A percentile compares a stretch with the other conserved stretches of the same genome.
Evolutionary conservation across 176 grass and related monocot species (phyloP).

Genomic region (Tillandsia leiboldiana): DNA sequence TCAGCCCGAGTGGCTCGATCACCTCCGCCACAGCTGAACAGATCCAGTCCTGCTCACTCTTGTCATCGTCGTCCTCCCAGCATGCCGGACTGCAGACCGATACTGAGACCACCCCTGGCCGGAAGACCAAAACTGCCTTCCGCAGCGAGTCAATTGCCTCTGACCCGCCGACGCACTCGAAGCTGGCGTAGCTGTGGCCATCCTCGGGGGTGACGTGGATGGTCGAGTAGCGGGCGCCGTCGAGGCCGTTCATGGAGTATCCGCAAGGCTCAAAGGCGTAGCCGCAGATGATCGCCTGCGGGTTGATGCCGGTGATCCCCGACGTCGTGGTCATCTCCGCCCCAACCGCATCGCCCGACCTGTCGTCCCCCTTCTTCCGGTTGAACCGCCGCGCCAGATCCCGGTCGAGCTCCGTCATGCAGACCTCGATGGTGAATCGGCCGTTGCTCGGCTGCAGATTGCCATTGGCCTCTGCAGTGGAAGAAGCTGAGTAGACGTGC

Average conservation of each 20-base stretch:
- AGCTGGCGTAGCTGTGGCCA: conserved; percentile 45
- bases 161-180: conserved; percentile 16
- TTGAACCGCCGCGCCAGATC: conserved; percentile 7
- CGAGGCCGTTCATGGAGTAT: conserved; percentile 42
- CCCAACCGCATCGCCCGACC: conserved; percentile 19
- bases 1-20: conserved; percentile 24
- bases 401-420: conserved; percentile 43
- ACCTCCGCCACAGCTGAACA: conserved; percentile 19
- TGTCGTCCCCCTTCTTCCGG: conserved; percentile 7
- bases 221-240: conserved; percentile 32
- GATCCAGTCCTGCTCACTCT: background rate
- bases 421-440: conserved; percentile 21
- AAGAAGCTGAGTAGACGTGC: conserved; percentile 27
- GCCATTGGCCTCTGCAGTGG: too few species aligned
- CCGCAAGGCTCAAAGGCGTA: conserved; percentile 39
- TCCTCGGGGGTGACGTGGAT: conserved; percentile 48
- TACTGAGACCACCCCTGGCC: conserved; percentile 16
- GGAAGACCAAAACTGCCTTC: conserved; percentile 17
- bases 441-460: background rate
- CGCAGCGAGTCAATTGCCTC: conserved; percentile 6
- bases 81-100: conserved; percentile 20
- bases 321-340: conserved; percentile 24
- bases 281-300: conserved; percentile 16
- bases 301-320: conserved; percentile 21
- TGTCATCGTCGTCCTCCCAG: background rate